Conservation (phyloP, 345 rosid species). For the Nephelium lappaceum region DNA sequence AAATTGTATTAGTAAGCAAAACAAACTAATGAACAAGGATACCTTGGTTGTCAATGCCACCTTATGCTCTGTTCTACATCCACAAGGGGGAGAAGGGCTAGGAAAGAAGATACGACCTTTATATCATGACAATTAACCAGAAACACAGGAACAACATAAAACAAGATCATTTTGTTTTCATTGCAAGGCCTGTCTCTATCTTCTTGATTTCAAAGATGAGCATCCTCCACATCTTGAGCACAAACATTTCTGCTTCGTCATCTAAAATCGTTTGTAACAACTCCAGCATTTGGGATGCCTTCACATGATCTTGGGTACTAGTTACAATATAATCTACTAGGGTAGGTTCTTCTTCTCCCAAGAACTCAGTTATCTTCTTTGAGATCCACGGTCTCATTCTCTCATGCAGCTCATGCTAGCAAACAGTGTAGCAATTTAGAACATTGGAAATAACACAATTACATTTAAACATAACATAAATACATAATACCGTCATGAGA, state of each 20-base stretch:
- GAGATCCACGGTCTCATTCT: conserved; percentile 99
- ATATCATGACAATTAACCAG: neutral
- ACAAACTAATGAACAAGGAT: conserved; percentile 19
- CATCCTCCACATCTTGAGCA: conserved; percentile 99
- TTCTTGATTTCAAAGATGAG: conserved; percentile 94
- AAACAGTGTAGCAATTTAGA: conserved; percentile 17
- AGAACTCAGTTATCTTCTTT: conserved; percentile 90
- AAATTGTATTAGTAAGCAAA: conserved; percentile 12
- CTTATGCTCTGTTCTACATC: conserved; percentile 17
- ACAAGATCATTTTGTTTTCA: conserved; percentile 46
- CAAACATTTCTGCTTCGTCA: conserved; percentile 99
- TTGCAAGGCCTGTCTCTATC: conserved; percentile 74
- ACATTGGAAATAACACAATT: neutral
- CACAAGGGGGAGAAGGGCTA: neutral
- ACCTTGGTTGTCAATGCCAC: neutral
- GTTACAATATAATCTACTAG: conserved; percentile 85
- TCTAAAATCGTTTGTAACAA: conserved; percentile 80
- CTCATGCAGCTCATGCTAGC: conserved; percentile 81
- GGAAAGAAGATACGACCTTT: neutral
- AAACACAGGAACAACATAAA: neutral
- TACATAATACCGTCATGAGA: neutral
- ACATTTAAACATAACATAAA: neutral
- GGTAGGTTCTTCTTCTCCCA: conserved; percentile 93
- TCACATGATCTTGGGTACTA: conserved; percentile 81
- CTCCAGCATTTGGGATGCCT: conserved; percentile 95